These are phyloP conservation scores for Ilex aquifolium DNA, from an alignment of 257 asterid species.

Conservation along the genomic window DNA sequence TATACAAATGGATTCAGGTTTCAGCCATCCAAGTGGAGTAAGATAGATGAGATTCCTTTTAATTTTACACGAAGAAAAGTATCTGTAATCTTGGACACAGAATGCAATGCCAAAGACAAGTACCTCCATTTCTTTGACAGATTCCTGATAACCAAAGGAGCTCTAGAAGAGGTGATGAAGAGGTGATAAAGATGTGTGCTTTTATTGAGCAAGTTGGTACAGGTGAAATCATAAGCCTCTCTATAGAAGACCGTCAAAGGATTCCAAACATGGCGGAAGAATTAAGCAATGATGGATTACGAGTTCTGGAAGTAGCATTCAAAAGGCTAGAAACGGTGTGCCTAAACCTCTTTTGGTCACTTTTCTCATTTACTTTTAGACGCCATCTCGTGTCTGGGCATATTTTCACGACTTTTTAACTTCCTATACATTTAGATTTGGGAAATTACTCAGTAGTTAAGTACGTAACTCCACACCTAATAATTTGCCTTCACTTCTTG, in stretches of 20 bases:
- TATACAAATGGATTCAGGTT: conserved; percentile 16
- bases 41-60: conserved; percentile 19
- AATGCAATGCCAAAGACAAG: not conserved
- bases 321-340: conserved; percentile 13
- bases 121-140: not conserved
- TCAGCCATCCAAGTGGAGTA: conserved; percentile 19
- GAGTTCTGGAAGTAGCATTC: conserved; percentile 20
- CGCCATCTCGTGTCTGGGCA: too few species aligned
- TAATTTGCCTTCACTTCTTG: too few species aligned
- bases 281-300: conserved; percentile 13
- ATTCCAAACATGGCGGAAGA: conserved; percentile 13
- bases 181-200: conserved; percentile 15
- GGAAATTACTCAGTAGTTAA: too few species aligned
- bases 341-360: not conserved
- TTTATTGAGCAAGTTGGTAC: conserved; percentile 9
- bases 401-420: too few species aligned
- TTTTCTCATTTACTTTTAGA: too few species aligned
- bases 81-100: conserved; percentile 18
- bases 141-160: conserved; percentile 17
- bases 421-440: too few species aligned
- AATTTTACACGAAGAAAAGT: conserved; percentile 17
- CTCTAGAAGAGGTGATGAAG: conserved; percentile 21
- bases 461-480: too few species aligned
- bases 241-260: conserved; percentile 1
- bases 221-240: not conserved